Evolutionary conservation across 164 flowering plant genomes (phyloP).

Genomic region (Stephania cephalantha): DNA sequence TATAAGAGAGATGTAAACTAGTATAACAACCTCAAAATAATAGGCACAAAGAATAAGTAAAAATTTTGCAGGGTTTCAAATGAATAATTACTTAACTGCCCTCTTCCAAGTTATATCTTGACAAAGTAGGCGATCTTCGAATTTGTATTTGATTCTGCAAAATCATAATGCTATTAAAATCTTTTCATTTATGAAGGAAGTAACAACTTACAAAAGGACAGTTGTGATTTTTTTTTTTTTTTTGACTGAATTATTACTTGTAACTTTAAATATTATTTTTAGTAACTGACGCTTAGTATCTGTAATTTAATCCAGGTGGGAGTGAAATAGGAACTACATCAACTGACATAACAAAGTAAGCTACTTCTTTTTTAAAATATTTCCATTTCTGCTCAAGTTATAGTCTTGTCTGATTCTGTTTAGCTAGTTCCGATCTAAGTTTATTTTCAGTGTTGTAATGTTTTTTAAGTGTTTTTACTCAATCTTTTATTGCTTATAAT

Average conservation of each 20-base stretch:
- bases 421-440: background rate
- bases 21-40: no score
- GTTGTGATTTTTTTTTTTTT: background rate
- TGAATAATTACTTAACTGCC: no score
- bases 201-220: no score
- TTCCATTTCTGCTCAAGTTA: background rate
- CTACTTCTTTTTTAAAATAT: constrained; percentile 5
- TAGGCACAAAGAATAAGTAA: no score
- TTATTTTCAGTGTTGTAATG: background rate
- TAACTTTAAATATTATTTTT: background rate
- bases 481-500: background rate
- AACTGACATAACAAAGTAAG: constrained; percentile 81
- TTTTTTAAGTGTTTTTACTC: background rate
- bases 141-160: no score
- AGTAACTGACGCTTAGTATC: background rate
- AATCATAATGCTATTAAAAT: no score
- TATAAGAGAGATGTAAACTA: no score
- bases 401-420: background rate
- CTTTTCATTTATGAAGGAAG: no score
- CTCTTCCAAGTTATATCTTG: no score
- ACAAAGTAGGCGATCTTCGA: no score
- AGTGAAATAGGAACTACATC: constrained; percentile 40
- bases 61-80: no score
- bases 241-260: background rate
- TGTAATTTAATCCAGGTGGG: constrained; percentile 42